phyloP scores from a whole-genome alignment of 495 filamentous ascomycete species.

The Lichina pygmaea region DNA sequence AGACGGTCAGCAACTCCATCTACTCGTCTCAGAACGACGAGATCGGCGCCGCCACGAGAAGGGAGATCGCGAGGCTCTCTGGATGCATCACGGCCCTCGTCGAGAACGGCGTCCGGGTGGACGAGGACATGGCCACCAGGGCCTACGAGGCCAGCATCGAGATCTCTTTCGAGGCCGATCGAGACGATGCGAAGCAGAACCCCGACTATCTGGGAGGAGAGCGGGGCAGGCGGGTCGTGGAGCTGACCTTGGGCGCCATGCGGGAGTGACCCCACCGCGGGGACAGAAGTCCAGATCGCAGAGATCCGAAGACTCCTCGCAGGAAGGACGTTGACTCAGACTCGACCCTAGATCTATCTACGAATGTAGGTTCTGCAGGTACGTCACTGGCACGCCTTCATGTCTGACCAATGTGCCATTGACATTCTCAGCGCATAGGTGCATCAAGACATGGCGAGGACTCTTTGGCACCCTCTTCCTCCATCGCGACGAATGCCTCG shows the following conservation, averaged over 20 bases:
- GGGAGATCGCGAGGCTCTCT: constrained; percentile 62
- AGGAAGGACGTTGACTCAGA: too few species aligned
- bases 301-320: too few species aligned
- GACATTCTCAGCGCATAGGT: too few species aligned
- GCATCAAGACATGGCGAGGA: too few species aligned
- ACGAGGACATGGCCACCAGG: constrained; percentile 68
- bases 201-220: constrained; percentile 46
- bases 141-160: constrained; percentile 60
- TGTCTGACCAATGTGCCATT: too few species aligned
- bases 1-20: constrained; percentile 41
- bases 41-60: constrained; percentile 43
- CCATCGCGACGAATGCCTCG: too few species aligned
- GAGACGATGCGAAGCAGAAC: constrained; percentile 17
- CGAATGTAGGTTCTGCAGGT: too few species aligned
- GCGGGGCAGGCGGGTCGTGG: constrained; percentile 35
- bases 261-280: neutral
- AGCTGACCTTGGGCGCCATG: constrained; percentile 19
- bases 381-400: too few species aligned
- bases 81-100: constrained; percentile 60
- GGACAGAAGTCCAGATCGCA: too few species aligned
- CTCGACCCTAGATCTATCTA: too few species aligned
- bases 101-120: constrained; percentile 55
- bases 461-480: too few species aligned
- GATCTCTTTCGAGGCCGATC: constrained; percentile 32
- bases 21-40: constrained; percentile 83